Conservation (phyloP, 345 rosid genomes). For the Noccaea caerulescens region DNA sequence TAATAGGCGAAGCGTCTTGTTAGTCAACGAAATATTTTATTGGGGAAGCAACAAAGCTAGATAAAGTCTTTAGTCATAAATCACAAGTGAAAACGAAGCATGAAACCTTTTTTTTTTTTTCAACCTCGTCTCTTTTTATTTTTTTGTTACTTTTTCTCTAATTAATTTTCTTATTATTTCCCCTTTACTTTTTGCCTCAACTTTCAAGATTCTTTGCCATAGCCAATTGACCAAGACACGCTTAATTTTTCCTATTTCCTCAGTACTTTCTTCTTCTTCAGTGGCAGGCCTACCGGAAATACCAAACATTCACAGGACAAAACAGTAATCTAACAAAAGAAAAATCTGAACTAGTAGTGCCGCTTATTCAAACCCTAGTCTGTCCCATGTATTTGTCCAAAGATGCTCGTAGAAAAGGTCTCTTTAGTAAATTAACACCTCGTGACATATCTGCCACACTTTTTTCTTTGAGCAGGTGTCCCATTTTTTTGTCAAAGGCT, state of each 20-base stretch:
- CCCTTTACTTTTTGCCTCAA: neutral
- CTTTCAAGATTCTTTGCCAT: constrained; percentile 13
- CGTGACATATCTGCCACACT: constrained; percentile 15
- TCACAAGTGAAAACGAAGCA: neutral
- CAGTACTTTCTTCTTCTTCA: too few species aligned
- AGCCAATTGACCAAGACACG: constrained; percentile 2
- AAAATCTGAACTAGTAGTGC: constrained; percentile 1
- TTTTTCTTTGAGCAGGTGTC: constrained; percentile 22
- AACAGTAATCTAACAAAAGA: neutral
- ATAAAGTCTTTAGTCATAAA: constrained; percentile 5
- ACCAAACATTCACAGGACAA: too few species aligned
- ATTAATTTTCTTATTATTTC: neutral
- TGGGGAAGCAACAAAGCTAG: neutral
- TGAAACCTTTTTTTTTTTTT: neutral
- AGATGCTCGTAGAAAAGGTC: constrained; percentile 1
- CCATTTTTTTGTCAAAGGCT: constrained; percentile 17
- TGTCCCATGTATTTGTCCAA: constrained; percentile 13
- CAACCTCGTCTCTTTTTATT: neutral
- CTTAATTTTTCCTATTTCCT: too few species aligned
- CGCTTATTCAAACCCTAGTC: constrained; percentile 25
- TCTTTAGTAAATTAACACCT: constrained; percentile 9
- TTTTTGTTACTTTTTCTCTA: neutral
- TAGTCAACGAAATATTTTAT: constrained; percentile 6
- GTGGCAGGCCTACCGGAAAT: too few species aligned
- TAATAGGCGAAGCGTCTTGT: neutral